Base-by-base conservation (phyloP, 768 basidiomycete species). In the Dioszegia crocea region DNA sequence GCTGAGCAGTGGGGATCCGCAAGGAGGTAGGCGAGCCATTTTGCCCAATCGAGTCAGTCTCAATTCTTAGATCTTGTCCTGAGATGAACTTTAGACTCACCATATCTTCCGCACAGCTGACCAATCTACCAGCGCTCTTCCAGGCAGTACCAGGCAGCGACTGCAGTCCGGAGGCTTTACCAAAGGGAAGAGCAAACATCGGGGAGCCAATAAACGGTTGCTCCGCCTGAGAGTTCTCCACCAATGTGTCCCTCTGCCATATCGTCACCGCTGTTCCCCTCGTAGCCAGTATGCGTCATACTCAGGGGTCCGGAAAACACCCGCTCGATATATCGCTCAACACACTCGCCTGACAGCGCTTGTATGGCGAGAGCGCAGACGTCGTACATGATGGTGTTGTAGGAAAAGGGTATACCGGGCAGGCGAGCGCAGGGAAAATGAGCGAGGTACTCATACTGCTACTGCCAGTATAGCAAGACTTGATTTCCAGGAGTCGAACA, bases 1-100 rank as follows among this genome's bases (percentile, higher is more conserved):
- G 16, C n/a, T 10, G 12, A 21, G 36, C 9, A 51, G 31, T 36
- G 38, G 12, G 49, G 49, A 33, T 51, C 49, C 11, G 49, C 38
- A 23, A 33, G 49, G 19, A 51, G 36, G 49, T 51, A 51, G 10
- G 31, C 33, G 23, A 51, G 8, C 49, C 49, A 51, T 51, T 33
- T 51, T 36, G 49, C 49, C 49, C 38, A 27, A 11, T 10, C 16
- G 36, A 8, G 38, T 19, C 31, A 8, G n/a, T 8, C 19, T 36
- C 16, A 9, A 11, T 8, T 43, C 19, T 43, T 11, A 10, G 6
- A 43, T 43, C 12, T 10, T 8, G 41, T 8, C 19, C n/a, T 36
- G 4, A 10, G 31, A 17, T 3, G 29, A 30, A 31, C 30, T 9
- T n/a, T n/a, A n/a, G n/a, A n/a, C n/a, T n/a, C 19, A 51, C 49